Percentiles rank a stretch among this genome's conserved stretches.
phyloP scores from a whole-genome alignment of 148 eudicot species.

The Spergularia marina region DNA sequence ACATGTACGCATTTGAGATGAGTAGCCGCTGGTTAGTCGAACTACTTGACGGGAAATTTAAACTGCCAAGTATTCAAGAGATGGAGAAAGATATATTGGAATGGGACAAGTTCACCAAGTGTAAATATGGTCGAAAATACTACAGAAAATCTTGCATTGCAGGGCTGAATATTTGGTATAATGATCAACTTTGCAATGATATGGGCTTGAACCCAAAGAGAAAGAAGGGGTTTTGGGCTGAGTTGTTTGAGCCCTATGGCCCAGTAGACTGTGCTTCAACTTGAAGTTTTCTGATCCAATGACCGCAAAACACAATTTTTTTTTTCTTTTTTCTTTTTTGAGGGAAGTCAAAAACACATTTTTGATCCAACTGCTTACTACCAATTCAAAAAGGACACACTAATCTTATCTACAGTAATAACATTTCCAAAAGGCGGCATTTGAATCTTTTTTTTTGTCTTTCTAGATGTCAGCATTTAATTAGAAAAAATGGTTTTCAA shows the following conservation, averaged over 20 bases:
- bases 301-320: no score
- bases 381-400: no score
- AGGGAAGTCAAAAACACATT: no score
- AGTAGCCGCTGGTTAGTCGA: conserved; percentile 62
- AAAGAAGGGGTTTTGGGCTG: conserved; percentile 51
- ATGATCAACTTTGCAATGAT: conserved; percentile 70
- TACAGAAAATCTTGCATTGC: conserved; percentile 55
- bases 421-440: no score
- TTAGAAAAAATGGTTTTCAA: no score
- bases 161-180: conserved; percentile 52
- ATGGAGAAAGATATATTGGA: conserved; percentile 55
- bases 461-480: no score
- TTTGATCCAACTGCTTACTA: no score
- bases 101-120: conserved; percentile 52
- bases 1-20: conserved; percentile 53
- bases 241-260: conserved; percentile 62
- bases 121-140: conserved; percentile 24
- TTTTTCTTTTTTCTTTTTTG: no score
- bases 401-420: no score
- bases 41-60: conserved; percentile 52
- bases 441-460: no score
- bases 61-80: conserved; percentile 44
- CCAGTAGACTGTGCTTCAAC: conserved; percentile 44
- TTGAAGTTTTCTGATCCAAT: no score
- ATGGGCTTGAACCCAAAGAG: conserved; percentile 66